Conservation (phyloP, 805 yeast species). For the Candida manassasensis region DNA sequence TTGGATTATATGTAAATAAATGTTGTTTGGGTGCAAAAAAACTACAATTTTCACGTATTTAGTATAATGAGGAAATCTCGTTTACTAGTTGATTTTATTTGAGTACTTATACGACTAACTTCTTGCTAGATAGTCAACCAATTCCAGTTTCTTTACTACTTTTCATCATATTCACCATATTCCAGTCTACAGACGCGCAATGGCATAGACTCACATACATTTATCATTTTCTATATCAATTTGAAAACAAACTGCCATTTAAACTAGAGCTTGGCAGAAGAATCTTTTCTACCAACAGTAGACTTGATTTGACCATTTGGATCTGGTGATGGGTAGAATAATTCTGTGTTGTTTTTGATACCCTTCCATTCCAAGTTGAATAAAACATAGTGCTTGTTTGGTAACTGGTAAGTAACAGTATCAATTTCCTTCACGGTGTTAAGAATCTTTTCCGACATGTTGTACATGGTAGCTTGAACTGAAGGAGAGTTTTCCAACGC, state of each 20-base stretch:
- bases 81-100: no score
- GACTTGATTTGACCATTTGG: conserved; percentile 91
- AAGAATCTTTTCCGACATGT: conserved; percentile 77
- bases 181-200: no score
- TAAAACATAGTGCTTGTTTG: conserved; percentile 88
- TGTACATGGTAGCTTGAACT: conserved; percentile 95
- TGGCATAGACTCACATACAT: no score
- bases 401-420: conserved; percentile 69
- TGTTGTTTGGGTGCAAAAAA: no score
- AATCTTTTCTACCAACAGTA: conserved; percentile 66
- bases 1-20: no score
- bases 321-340: conserved; percentile 86
- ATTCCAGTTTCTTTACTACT: no score
- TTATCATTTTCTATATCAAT: background rate
- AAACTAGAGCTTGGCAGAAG: conserved; percentile 47
- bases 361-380: conserved; percentile 84
- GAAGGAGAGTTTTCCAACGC: conserved; percentile 88
- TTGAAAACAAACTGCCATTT: conserved; percentile 34
- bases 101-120: no score
- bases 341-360: conserved; percentile 69
- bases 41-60: no score
- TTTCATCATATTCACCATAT: no score
- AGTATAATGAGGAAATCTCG: no score
- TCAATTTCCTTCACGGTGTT: conserved; percentile 50
- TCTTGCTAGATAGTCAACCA: no score